These are phyloP conservation scores for Russula griseocarnosa DNA, from an alignment of 768 basidiomycete species.

Conservation along the genomic window DNA sequence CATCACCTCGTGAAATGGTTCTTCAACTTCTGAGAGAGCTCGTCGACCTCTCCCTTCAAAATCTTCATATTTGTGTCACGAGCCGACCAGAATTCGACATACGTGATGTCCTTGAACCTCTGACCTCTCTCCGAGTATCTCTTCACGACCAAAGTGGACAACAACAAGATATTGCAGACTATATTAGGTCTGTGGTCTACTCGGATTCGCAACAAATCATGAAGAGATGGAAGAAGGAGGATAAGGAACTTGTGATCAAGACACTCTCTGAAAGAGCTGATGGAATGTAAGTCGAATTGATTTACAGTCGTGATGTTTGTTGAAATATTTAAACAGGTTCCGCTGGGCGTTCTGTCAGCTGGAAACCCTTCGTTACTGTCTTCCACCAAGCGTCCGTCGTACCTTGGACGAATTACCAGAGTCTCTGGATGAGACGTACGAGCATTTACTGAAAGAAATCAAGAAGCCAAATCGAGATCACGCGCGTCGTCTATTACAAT, in stretches of 20 bases:
- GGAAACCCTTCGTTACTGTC: slow-evolving; percentile 3
- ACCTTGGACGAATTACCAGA: neutral
- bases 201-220: slow-evolving; percentile 9
- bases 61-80: slow-evolving; percentile 7
- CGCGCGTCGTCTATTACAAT: slow-evolving; percentile 10
- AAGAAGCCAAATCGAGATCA: neutral
- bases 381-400: neutral
- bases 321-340: slow-evolving; percentile 1
- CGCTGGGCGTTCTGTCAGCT: slow-evolving; percentile 4
- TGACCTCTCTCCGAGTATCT: neutral
- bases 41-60: neutral
- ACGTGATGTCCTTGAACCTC: neutral
- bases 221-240: neutral
- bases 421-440: slow-evolving; percentile 4
- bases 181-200: neutral
- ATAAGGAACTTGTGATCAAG: neutral
- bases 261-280: slow-evolving; percentile 7
- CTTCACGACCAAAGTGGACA: slow-evolving; percentile 9
- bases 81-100: slow-evolving; percentile 15
- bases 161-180: neutral
- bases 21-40: slow-evolving; percentile 8
- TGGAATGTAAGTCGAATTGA: slow-evolving; percentile 7
- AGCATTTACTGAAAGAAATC: slow-evolving; percentile 3
- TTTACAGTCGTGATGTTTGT: neutral
- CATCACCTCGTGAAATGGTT: neutral